Percentiles rank a stretch among this genome's conserved stretches.
These are phyloP conservation scores for Ilyonectria destructans DNA, from an alignment of 2,329 filamentous ascomycete genomes.

Conservation along the genomic window DNA sequence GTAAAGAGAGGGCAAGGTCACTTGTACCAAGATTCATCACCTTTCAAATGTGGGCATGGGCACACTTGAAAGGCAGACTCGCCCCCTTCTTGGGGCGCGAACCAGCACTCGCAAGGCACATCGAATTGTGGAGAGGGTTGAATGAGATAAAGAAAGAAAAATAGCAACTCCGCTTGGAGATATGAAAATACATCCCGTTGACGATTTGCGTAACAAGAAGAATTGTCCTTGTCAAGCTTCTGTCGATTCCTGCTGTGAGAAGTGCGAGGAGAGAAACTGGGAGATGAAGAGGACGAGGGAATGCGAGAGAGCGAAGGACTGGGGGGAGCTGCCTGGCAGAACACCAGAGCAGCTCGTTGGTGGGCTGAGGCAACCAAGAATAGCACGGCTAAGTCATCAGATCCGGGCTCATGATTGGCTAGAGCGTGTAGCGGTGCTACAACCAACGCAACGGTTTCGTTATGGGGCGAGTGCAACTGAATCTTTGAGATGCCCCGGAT, in stretches of 20 bases:
- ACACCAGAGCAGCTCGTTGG: slow-evolving; percentile 1
- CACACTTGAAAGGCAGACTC: slow-evolving; percentile 2
- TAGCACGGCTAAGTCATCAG: slow-evolving; percentile 28
- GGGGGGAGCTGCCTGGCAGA: slow-evolving; percentile 30
- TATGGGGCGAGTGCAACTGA: background rate
- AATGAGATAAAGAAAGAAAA: background rate
- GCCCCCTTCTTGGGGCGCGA: slow-evolving; percentile 16
- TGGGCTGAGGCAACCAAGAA: slow-evolving; percentile 31
- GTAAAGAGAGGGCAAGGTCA: slow-evolving; percentile 11
- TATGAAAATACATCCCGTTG: background rate
- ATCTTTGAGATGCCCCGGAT: background rate
- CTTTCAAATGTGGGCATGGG: background rate
- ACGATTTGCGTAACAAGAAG: background rate
- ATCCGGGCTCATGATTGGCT: slow-evolving; percentile 4
- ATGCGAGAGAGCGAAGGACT: slow-evolving; percentile 9
- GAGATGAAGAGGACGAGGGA: slow-evolving; percentile 12
- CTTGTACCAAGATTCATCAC: slow-evolving; percentile 23
- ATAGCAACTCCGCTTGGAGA: slow-evolving; percentile 14
- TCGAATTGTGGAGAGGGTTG: background rate
- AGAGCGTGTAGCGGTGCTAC: background rate
- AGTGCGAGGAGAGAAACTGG: slow-evolving; percentile 5
- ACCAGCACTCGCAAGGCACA: background rate
- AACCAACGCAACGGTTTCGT: background rate
- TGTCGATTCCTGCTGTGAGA: background rate
- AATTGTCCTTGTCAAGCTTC: background rate